These are phyloP conservation scores for Hymenotorrendiella dingleyae DNA, from an alignment of 2,329 filamentous ascomycete genomes.

Conservation along the genomic window DNA sequence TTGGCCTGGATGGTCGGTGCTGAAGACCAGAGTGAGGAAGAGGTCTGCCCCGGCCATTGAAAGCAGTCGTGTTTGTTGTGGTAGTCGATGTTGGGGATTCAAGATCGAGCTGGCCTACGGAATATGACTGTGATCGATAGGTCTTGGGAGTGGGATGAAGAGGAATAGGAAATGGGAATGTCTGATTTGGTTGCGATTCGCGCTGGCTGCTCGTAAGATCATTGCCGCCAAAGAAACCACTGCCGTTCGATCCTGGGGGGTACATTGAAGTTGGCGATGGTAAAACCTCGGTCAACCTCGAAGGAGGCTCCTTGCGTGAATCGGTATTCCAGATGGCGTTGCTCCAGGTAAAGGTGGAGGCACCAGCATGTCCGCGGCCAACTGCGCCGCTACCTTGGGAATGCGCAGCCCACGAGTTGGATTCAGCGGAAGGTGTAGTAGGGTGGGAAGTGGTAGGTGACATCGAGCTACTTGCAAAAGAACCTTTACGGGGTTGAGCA, in stretches of 20 bases:
- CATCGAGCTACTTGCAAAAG: slow-evolving; percentile 70
- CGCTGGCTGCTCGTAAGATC: slow-evolving; percentile 41
- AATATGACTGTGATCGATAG: slow-evolving; percentile 94
- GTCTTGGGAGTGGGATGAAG: slow-evolving; percentile 87
- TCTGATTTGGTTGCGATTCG: slow-evolving; percentile 49
- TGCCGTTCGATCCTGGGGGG: slow-evolving; percentile 37
- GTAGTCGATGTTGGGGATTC: slow-evolving; percentile 38
- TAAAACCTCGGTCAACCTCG: slow-evolving; percentile 67
- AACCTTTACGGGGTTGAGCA: slow-evolving; percentile 64
- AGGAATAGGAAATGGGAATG: slow-evolving; percentile 83
- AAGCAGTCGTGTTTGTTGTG: slow-evolving; percentile 18
- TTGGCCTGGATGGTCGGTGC: slow-evolving; percentile 73
- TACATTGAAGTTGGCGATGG: slow-evolving; percentile 64
- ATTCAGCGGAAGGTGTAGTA: slow-evolving; percentile 68
- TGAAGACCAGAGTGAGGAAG: slow-evolving; percentile 64
- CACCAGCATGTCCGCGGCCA: slow-evolving; percentile 39
- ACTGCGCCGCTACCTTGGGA: slow-evolving; percentile 35
- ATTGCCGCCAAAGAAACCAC: slow-evolving; percentile 40
- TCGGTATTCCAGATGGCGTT: slow-evolving; percentile 78
- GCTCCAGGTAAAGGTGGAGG: slow-evolving; percentile 61
- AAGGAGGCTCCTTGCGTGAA: slow-evolving; percentile 66
- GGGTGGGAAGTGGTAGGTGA: slow-evolving; percentile 77
- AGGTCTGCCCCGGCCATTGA: slow-evolving; percentile 29
- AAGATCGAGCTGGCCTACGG: slow-evolving; percentile 80
- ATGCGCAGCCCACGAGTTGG: slow-evolving; percentile 50